These are phyloP conservation scores for Venturia oleaginea DNA, from an alignment of 2,329 filamentous ascomycete species.

Conservation along the genomic window DNA sequence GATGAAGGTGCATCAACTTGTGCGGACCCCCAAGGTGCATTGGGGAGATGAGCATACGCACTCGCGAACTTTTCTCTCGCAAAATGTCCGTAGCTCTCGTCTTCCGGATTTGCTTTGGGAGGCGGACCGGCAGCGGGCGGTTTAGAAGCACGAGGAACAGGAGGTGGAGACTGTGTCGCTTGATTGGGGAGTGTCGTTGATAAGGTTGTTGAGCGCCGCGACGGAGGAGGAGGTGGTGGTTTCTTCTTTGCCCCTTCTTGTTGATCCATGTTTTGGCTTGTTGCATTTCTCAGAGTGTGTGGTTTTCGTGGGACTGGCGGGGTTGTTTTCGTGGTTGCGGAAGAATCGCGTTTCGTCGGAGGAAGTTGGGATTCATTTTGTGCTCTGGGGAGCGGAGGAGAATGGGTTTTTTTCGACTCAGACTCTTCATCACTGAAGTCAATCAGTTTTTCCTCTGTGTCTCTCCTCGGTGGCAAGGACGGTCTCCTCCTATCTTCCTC, in stretches of 20 bases:
- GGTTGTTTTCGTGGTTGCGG: slow-evolving; percentile 15
- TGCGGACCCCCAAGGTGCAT: slow-evolving; percentile 19
- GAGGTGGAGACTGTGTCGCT: slow-evolving; percentile 23
- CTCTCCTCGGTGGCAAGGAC: slow-evolving; percentile 27
- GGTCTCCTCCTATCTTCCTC: slow-evolving; percentile 26
- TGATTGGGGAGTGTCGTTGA: slow-evolving; percentile 15
- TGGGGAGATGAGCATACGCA: slow-evolving; percentile 32
- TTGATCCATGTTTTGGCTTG: slow-evolving; percentile 20
- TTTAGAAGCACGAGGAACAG: slow-evolving; percentile 21
- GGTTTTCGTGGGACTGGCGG: slow-evolving; percentile 29
- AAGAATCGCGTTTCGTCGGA: slow-evolving; percentile 8
- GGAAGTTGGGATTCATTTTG: slow-evolving; percentile 21
- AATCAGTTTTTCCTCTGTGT: slow-evolving; percentile 29
- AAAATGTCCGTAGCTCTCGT: slow-evolving; percentile 27
- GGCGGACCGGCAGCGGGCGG: slow-evolving; percentile 19
- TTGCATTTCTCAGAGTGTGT: slow-evolving; percentile 30
- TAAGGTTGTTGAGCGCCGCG: slow-evolving; percentile 14
- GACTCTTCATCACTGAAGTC: slow-evolving; percentile 37
- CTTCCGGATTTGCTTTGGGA: slow-evolving; percentile 28
- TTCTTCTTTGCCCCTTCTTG: slow-evolving; percentile 17
- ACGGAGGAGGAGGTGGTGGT: slow-evolving; percentile 25
- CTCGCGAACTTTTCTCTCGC: slow-evolving; percentile 31
- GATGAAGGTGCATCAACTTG: not conserved
- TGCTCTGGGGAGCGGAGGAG: slow-evolving; percentile 18
- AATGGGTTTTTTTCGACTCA: slow-evolving; percentile 17